A percentile compares a stretch with the other conserved stretches of the same genome.
These are phyloP conservation scores for Hanseniaspora vineae DNA, from an alignment of 805 yeast genomes.

Conservation along the genomic window DNA sequence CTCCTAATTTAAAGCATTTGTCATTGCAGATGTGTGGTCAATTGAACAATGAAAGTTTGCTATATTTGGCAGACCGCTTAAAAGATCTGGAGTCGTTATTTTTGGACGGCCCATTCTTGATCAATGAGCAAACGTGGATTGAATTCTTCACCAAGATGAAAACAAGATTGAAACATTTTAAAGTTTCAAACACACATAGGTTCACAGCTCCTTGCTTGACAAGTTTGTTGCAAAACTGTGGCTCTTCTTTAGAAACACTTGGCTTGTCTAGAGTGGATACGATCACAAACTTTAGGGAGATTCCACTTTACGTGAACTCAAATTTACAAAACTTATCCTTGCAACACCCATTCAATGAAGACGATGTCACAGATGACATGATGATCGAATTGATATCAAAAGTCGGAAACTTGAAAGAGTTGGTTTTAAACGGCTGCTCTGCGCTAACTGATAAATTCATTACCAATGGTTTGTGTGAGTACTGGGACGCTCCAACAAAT, in stretches of 20 bases:
- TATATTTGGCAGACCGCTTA: constrained; percentile 49
- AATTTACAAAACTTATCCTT: constrained; percentile 45
- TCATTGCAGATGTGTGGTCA: constrained; percentile 89
- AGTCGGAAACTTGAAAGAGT: constrained; percentile 46
- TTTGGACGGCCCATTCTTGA: constrained; percentile 85
- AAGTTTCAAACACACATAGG: constrained; percentile 72
- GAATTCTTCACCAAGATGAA: constrained; percentile 52
- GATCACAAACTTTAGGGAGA: constrained; percentile 44
- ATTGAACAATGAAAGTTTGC: constrained; percentile 61
- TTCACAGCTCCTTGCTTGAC: constrained; percentile 56
- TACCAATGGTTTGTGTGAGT: constrained; percentile 43
- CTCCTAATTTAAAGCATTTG: constrained; percentile 57
- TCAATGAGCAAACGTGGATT: constrained; percentile 68
- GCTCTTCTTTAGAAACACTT: constrained; percentile 40
- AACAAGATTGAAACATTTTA: constrained; percentile 40
- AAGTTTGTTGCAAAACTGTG: constrained; percentile 48
- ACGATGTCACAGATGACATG: constrained; percentile 54
- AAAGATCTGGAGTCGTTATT: constrained; percentile 35
- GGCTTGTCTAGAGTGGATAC: constrained; percentile 64
- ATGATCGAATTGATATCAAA: constrained; percentile 46
- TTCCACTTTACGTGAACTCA: constrained; percentile 49
- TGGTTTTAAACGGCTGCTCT: constrained; percentile 63
- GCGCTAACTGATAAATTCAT: constrained; percentile 54
- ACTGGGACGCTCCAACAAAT: constrained; percentile 30
- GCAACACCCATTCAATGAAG: constrained; percentile 54